Evolutionary conservation across 768 basidiomycete genomes (phyloP).

Genomic region (Trametes coccinea): DNA sequence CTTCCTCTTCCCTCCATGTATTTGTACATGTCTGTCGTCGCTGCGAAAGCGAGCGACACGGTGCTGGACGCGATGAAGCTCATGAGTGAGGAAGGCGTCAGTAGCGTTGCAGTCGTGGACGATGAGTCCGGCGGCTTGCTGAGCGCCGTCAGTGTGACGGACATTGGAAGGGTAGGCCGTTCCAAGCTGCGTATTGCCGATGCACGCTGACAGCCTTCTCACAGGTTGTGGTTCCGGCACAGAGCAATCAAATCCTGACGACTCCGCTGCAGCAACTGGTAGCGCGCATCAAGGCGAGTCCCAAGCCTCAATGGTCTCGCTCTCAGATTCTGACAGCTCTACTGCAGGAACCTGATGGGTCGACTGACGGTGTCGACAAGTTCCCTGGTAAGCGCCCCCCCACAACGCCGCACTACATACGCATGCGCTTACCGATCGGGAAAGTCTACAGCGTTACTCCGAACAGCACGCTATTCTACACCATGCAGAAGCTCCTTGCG

Average conservation of each 20-base stretch:
- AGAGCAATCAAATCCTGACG: conserved; percentile 75
- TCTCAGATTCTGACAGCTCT: too few relatives aligned
- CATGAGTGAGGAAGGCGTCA: conserved; percentile 86
- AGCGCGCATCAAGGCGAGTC: conserved; percentile 63
- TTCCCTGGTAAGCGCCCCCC: conserved; percentile 57
- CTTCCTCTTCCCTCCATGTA: conserved; percentile 66
- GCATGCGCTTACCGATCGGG: not conserved
- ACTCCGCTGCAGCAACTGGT: conserved; percentile 72
- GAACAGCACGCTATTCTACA: conserved; percentile 62
- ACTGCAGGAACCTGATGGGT: conserved; percentile 65
- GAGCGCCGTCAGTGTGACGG: conserved; percentile 81
- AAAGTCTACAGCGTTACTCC: conserved; percentile 78
- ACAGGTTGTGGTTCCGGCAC: conserved; percentile 76
- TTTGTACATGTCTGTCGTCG: conserved; percentile 62
- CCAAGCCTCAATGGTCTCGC: too few relatives aligned
- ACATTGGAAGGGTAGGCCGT: conserved; percentile 66
- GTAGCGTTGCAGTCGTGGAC: conserved; percentile 76
- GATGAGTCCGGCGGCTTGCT: conserved; percentile 61
- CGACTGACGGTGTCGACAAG: conserved; percentile 74
- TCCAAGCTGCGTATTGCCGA: not conserved
- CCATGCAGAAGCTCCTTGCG: conserved; percentile 79
- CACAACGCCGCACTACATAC: not conserved
- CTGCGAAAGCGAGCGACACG: conserved; percentile 56
- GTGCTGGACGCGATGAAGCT: conserved; percentile 81
- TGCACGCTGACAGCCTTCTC: not conserved